Evolutionary conservation across 352 stramenopile species (phyloP), one percentile per base, ranked within the genome.

Genomic region (Thalassiosira hispida): DNA sequence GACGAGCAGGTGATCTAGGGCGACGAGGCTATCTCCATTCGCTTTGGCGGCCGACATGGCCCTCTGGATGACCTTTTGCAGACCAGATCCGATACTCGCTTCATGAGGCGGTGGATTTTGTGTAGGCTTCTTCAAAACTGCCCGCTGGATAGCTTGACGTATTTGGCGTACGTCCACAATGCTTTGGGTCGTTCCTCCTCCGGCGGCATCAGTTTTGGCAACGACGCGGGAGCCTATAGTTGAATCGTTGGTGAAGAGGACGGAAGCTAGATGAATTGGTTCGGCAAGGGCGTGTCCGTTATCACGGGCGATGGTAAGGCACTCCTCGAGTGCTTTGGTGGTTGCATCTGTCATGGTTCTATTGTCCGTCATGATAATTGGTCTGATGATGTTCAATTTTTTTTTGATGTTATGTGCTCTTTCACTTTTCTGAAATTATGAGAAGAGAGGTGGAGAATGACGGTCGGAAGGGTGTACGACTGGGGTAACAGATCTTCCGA

Each of bases 271-370:
- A 67, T 94, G 89, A 16, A 92, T 76, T 1, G 89, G 89, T 64
- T 93, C 87, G 9, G 81, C 85, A 3, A 68, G 52, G 16, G 87
- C 68, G 46, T 93, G 87, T 6, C 89, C 89, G 65, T 93, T 90
- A 74, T 91, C 86, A 11, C 79, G 64, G 49, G 89, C 86, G 14
- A 91, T 76, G 42, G 53, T 65, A 3, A 94, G 60, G 8, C 59
- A 23, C 61, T 88, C 46, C 61, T 94, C 71, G 23, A 94, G 71
- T n/a, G 73, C 79, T 67, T 91, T 93, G 9, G 81, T 71, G 7
- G 87, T 90, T 16, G 87, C 87, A 56, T 94, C 89, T 9, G 89
- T 94, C 63, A 94, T 79, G 2, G 77, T 90, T 78, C 81, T 63
- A 70, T 72, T 72, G 44, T 73, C 67, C 29, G 51, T 73, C 73